Base-by-base conservation (phyloP, 352 stramenopile species). In the Blastocystis sp. region DNA sequence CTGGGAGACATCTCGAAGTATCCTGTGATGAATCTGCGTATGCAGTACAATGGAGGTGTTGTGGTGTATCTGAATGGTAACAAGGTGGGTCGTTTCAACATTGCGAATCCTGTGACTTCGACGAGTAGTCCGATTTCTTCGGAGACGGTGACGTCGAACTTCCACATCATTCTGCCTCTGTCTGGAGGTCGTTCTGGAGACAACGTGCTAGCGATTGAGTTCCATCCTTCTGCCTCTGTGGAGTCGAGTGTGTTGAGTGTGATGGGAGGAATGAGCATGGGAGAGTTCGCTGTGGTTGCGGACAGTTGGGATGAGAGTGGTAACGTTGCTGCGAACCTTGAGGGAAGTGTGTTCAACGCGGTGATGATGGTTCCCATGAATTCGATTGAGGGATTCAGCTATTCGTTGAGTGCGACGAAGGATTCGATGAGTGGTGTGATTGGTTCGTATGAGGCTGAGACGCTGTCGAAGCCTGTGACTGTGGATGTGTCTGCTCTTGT, bases 141-240 rank as follows among this genome's bases (percentile, higher is more conserved):
- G 49, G 73, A 54, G 21, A 21, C 11, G 21, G 46, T 54, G 11
- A 21, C 11, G 21, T 54, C 46, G 46, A 54, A 54, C 21, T 54
- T 54, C 46, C 46, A 54, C 21, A 54, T 54, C 21, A 11, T 54
- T 11, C 21, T 54, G 46, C 21, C 46, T 21, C 4, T 40, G 18
- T 21, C 9, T 21, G 21, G 9, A 54, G 46, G 34, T 73, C 7
- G 18, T 71, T 24, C 59, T 54, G 59, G 73, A 4, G 54, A 73
- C 38, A 84, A 84, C 34, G 27, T 44, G 46, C 46, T 84, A 21
- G 49, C 51, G 3, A 40, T 84, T 32, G 73, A 84, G 59, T 54
- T 84, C n/a, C 73, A 84, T 34, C 73, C 29, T 40, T n/a, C n/a
- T n/a, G 73, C 46, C 42, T 56, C 36, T 24, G 42, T n/a, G 36